These are phyloP conservation scores for Colletotrichum liriopes DNA, from an alignment of 2,329 filamentous ascomycete species.

Conservation along the genomic window DNA sequence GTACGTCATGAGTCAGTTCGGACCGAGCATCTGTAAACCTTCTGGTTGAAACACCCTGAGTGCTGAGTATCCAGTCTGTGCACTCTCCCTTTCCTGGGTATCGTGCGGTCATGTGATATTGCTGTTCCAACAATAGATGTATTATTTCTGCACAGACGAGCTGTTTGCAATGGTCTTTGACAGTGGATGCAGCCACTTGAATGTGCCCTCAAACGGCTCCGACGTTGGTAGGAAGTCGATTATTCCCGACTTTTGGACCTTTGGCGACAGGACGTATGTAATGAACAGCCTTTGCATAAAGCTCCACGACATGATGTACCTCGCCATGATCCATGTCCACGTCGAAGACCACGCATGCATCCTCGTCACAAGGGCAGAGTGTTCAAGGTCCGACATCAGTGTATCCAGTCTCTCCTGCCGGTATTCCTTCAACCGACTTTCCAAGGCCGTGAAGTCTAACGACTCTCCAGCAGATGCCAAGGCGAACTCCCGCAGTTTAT, in stretches of 20 bases:
- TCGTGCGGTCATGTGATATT: too few species aligned
- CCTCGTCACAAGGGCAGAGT: conserved; percentile 44
- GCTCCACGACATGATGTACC: conserved; percentile 43
- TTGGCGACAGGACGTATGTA: conserved; percentile 30
- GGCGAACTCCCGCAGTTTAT: conserved; percentile 45
- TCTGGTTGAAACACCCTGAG: too few species aligned
- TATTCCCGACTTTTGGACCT: conserved; percentile 38
- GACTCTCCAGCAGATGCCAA: not conserved
- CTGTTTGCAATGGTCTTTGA: not conserved
- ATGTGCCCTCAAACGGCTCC: conserved; percentile 42
- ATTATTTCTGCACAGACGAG: not conserved
- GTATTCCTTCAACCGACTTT: conserved; percentile 44
- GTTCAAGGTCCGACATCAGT: conserved; percentile 40
- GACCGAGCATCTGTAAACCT: too few species aligned
- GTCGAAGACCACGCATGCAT: conserved; percentile 48
- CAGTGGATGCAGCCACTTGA: conserved; percentile 27
- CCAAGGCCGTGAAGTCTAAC: conserved; percentile 9
- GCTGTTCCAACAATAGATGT: too few species aligned
- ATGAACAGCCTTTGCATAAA: conserved; percentile 35
- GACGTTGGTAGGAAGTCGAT: conserved; percentile 44
- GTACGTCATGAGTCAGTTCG: too few species aligned
- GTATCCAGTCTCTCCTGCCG: conserved; percentile 38
- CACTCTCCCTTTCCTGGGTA: too few species aligned
- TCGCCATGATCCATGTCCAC: conserved; percentile 45
- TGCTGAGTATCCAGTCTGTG: too few species aligned